Evolutionary conservation across 305 asterid species (phyloP), one percentile per base, ranked within the genome.

Genomic region (Fraxinus dipetala): DNA sequence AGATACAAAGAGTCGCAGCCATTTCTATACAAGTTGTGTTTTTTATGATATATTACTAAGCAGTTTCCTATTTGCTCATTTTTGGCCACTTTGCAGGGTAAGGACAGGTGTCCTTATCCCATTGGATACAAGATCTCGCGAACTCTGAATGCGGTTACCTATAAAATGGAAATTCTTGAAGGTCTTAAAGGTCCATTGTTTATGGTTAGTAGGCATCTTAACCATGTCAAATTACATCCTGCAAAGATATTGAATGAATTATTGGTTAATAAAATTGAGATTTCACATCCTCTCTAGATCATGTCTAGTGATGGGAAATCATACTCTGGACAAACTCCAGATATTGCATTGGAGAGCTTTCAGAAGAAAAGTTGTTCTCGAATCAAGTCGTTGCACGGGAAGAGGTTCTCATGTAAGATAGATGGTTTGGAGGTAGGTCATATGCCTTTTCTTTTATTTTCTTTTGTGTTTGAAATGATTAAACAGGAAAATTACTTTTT

Each of bases 41-140:
- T 81, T 75, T 63, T 51, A 67, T 75, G 56, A 28, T 73, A 45
- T 34, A 45, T 74, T 30, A 51, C 32, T 65, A 31, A 10, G 45
- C 40, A 72, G 34, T 72, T 78, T 74, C 51, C 20, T 45, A 43
- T 83, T 36, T 59, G 67, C 83, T 86, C 67, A 51, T 73, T 76
- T 83, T 70, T 70, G 4, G 77, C 77, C 72, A 40, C 75, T 82
- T 87, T 85, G 74, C 90, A 96, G 99, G 99, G 99, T 20, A 96
- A 93, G 88, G 95, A 94, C 80, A 92, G 99, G 51, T 91, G 93
- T 90, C 99, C 99, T 61, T 96, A 93, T 87, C 99, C 98, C 35
- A 85, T 93, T 87, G 99, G 98, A 81, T 96, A 92, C 88, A 93
- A 82, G 82, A 95, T 95, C 69, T 72, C 90, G 72, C 90, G 98